phyloP scores from a whole-genome alignment of 768 basidiomycete genomes.

The Termitomyces sp. region DNA sequence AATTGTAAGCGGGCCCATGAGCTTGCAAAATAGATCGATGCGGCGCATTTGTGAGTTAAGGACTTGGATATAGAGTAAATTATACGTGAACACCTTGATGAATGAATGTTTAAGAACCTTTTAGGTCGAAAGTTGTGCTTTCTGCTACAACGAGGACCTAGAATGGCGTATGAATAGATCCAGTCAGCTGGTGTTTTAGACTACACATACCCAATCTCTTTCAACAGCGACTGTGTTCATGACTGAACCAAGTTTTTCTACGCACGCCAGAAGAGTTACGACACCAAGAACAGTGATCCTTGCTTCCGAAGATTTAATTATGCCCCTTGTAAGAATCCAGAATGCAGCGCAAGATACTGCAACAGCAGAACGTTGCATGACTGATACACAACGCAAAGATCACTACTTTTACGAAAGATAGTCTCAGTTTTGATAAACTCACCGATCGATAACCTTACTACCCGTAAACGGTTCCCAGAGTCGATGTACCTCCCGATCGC shows the following conservation, averaged over 20 bases:
- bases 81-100: background rate
- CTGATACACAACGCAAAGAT: background rate
- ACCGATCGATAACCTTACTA: constrained; percentile 22
- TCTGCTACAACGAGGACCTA: constrained; percentile 7
- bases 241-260: constrained; percentile 23
- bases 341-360: constrained; percentile 20
- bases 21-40: constrained; percentile 27
- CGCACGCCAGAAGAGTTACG: constrained; percentile 19
- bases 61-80: constrained; percentile 7
- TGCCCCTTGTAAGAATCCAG: constrained; percentile 4
- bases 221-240: constrained; percentile 25
- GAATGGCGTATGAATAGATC: background rate
- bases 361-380: constrained; percentile 19
- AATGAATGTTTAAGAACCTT: background rate
- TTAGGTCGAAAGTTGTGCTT: background rate
- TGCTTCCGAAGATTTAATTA: background rate
- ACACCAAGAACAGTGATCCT: background rate
- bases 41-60: constrained; percentile 27
- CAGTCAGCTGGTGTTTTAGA: background rate
- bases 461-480: constrained; percentile 14
- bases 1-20: constrained; percentile 21
- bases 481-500: constrained; percentile 22
- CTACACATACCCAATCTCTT: constrained; percentile 23
- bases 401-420: constrained; percentile 2
- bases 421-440: background rate